Percentiles rank a stretch among this genome's conserved stretches.
Conservation (phyloP, 129 eudicot genomes). For the Deinandra increscens region DNA sequence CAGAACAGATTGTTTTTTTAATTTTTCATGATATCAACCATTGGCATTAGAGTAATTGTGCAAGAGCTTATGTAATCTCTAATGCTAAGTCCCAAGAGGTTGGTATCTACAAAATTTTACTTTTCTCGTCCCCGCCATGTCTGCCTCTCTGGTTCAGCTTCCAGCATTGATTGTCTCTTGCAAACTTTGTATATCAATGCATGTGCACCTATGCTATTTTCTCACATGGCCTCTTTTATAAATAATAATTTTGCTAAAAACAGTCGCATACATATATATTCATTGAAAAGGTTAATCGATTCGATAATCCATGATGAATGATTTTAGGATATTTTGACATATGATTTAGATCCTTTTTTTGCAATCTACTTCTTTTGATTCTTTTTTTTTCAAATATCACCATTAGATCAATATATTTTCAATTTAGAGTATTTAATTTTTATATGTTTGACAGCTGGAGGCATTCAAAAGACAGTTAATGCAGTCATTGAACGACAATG, state of each 20-base stretch:
- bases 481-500: conserved; percentile 87
- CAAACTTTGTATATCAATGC: neutral
- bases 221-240: conserved; percentile 13
- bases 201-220: neutral
- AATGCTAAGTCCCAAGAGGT: neutral
- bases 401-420: conserved; percentile 11
- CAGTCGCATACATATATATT: conserved; percentile 6
- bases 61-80: conserved; percentile 2
- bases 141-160: neutral
- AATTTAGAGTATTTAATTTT: neutral
- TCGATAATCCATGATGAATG: neutral
- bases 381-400: conserved; percentile 6
- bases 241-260: conserved; percentile 10
- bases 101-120: neutral
- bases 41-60: neutral
- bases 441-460: conserved; percentile 70
- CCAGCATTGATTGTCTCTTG: neutral
- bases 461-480: conserved; percentile 86
- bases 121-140: neutral
- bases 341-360: conserved; percentile 14
- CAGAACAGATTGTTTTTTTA: neutral
- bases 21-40: neutral
- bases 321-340: conserved; percentile 9
- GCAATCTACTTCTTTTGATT: neutral
- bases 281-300: neutral